Percentiles rank a stretch among this genome's conserved stretches.
These are phyloP conservation scores for Pochonia chlamydosporia DNA, from an alignment of 2,329 filamentous ascomycete genomes.

Conservation along the genomic window DNA sequence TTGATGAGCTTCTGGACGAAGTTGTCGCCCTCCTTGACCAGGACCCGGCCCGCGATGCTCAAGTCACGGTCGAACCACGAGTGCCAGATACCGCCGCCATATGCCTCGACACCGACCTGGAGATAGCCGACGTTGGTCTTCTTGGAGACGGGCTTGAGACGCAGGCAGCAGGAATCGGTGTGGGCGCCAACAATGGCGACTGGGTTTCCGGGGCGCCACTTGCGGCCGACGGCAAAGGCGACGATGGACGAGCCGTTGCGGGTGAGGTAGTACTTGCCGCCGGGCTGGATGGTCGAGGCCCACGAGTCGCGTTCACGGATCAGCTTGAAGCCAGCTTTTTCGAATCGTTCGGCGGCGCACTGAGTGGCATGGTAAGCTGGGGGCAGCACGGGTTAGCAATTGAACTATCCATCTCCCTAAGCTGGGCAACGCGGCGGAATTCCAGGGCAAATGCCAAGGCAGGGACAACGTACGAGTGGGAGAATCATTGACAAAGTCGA, in stretches of 20 bases:
- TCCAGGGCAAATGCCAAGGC: background rate
- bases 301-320: slow-evolving; percentile 91
- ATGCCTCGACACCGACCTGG: slow-evolving; percentile 93
- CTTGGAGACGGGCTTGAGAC: slow-evolving; percentile 91
- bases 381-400: slow-evolving; percentile 13
- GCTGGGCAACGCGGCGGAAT: background rate
- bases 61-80: slow-evolving; percentile 97
- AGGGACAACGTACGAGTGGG: slow-evolving; percentile 67
- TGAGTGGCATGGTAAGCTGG: slow-evolving; percentile 91
- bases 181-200: slow-evolving; percentile 93
- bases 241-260: slow-evolving; percentile 89
- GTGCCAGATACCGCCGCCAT: slow-evolving; percentile 95
- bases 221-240: slow-evolving; percentile 83
- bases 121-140: slow-evolving; percentile 81
- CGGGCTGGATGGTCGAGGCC: slow-evolving; percentile 71
- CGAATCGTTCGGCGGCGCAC: slow-evolving; percentile 68
- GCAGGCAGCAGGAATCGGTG: slow-evolving; percentile 88
- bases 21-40: slow-evolving; percentile 67
- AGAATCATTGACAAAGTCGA: slow-evolving; percentile 90
- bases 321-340: slow-evolving; percentile 77
- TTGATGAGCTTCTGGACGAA: slow-evolving; percentile 84
- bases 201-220: slow-evolving; percentile 88
- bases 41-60: slow-evolving; percentile 79
- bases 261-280: slow-evolving; percentile 94
- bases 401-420: too few relatives aligned